Base-by-base conservation (phyloP, 108 stramenopile genomes). In the Cyclotella cryptica region DNA sequence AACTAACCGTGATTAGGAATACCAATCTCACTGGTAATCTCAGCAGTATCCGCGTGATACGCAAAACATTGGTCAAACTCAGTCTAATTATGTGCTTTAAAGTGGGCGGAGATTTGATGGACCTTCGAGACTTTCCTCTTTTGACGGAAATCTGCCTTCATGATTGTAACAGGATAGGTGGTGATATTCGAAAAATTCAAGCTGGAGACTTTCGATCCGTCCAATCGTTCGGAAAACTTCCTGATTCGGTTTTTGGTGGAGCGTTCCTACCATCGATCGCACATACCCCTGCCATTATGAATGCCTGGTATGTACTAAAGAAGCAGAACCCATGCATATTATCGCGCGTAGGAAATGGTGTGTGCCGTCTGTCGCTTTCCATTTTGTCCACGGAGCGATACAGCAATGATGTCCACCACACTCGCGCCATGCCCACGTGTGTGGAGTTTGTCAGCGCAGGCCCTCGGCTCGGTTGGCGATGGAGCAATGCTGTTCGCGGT, bases 401-500 rank as follows among this genome's bases (percentile, higher is more conserved):
- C 55, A 26, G 11, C 19, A 55, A 55, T 55, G 55, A 55, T 24
- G 55, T 55, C 21, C 55, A 55, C 22, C 22, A 24, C 24, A 24
- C 55, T 55, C 55, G 55, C 24, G n/a, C n/a, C 21, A 55, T 55
- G 55, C 55, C 55, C 3, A 55, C 55, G 1, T 55, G 55, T 55
- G 55, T 55, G 1, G 55, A 55, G 55, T 55, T 55, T 26, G 24
- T 55, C 19, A 55, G 55, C 8, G 55, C 55, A 1, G 55, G 55
- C 11, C 19, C 55, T 12, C n/a, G 55, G 1, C n/a, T 55, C n/a
- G 55, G 55, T 26, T 55, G 55, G 55, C n/a, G 55, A 26, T 55
- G 55, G 55, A 55, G 13, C 13, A 55, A 55, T 55, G 55, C 55
- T 24, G 55, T 55, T 24, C 55, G 55, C 24, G 55, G 55, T 55